Evolutionary conservation across 2,329 filamentous ascomycete genomes (phyloP).

Genomic region (Corynespora cassiicola): DNA sequence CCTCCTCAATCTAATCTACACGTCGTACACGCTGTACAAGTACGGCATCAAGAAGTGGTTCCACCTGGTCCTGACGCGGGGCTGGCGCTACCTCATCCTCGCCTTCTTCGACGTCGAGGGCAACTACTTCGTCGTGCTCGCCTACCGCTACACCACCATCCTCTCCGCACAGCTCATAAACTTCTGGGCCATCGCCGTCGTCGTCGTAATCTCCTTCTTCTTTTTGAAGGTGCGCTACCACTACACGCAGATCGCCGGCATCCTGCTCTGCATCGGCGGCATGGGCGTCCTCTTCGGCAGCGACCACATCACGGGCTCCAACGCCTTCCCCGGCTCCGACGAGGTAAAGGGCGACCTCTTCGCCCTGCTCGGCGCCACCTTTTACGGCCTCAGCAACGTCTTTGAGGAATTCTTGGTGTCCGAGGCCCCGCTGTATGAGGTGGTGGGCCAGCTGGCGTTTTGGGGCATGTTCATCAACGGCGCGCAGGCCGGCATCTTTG

Average conservation of each 20-base stretch:
- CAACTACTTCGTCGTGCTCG: constrained; percentile 97
- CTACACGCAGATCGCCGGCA: constrained; percentile 81
- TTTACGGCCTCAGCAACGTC: constrained; percentile 90
- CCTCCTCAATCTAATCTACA: constrained; percentile 82
- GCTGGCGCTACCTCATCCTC: constrained; percentile 92
- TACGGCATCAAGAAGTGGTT: constrained; percentile 78
- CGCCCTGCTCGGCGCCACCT: constrained; percentile 83
- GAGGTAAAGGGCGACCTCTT: constrained; percentile 92
- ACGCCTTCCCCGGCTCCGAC: constrained; percentile 71
- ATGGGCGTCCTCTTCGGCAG: constrained; percentile 86
- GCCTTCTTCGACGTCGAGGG: constrained; percentile 94
- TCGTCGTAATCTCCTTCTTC: constrained; percentile 82
- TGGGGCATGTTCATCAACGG: constrained; percentile 93
- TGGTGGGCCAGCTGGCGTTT: constrained; percentile 87
- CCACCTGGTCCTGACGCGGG: constrained; percentile 69
- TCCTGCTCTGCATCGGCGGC: constrained; percentile 88
- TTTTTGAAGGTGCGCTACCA: constrained; percentile 91
- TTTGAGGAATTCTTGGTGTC: constrained; percentile 94
- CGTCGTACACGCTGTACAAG: constrained; percentile 76
- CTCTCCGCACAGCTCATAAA: constrained; percentile 94
- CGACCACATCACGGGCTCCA: constrained; percentile 81
- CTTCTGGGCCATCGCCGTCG: constrained; percentile 97
- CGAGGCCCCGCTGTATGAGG: constrained; percentile 87
- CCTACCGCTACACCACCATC: constrained; percentile 87
- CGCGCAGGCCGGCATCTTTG: constrained; percentile 88